Evolutionary conservation across 176 grass and related monocot genomes (phyloP).

Genomic region (Oryza officinalis): DNA sequence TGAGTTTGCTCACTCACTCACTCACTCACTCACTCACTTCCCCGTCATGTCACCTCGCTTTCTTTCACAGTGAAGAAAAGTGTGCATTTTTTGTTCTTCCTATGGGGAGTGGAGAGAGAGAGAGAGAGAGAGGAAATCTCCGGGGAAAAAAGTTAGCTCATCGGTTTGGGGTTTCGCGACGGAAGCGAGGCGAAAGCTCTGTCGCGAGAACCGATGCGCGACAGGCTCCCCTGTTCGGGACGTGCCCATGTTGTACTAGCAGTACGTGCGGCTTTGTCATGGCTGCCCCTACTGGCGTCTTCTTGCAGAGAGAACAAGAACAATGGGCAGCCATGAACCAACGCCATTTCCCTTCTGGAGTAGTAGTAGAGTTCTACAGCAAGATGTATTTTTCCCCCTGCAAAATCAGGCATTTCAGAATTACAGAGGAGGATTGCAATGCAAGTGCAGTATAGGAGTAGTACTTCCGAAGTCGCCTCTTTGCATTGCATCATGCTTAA

Average conservation of each 20-base stretch:
- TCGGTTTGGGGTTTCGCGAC: slow-evolving; percentile 1
- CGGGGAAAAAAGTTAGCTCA: slow-evolving; percentile 3
- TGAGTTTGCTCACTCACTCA: too few species aligned
- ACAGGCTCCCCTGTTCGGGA: not conserved
- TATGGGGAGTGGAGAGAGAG: not conserved
- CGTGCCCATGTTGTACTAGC: not conserved
- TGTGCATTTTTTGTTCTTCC: not conserved
- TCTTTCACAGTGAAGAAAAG: too few species aligned
- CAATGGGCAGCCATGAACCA: not conserved
- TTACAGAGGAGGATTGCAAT: not conserved
- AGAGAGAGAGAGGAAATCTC: slow-evolving; percentile 1
- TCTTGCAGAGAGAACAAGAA: not conserved
- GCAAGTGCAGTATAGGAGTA: not conserved
- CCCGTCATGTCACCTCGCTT: too few species aligned
- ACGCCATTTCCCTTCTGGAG: not conserved
- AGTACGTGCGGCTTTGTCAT: not conserved
- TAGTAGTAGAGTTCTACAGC: not conserved
- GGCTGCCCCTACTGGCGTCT: not conserved
- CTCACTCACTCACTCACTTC: too few species aligned
- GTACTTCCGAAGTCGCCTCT: not conserved
- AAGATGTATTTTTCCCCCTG: not conserved
- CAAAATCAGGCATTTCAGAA: not conserved
- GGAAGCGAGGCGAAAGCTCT: not conserved
- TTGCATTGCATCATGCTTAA: not conserved
- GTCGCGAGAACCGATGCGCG: slow-evolving; percentile 7